These are phyloP conservation scores for Ustilago curta DNA, from an alignment of 1,284 basidiomycete species.

Conservation along the genomic window DNA sequence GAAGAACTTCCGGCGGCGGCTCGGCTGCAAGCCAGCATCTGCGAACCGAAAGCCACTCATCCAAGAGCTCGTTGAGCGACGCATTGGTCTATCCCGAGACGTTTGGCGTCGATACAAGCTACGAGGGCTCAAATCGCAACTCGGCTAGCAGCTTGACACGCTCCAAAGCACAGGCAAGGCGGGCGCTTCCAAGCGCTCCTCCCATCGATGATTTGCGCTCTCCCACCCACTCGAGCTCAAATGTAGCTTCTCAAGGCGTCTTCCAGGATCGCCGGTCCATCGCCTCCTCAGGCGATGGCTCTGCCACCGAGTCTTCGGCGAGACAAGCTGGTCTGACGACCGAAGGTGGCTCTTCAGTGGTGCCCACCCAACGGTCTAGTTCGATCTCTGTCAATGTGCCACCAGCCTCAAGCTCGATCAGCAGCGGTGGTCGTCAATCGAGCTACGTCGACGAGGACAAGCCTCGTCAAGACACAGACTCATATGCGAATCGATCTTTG, in stretches of 20 bases:
- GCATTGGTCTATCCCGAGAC: slow-evolving; percentile 37
- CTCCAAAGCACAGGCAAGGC: slow-evolving; percentile 51
- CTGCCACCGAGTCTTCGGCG: slow-evolving; percentile 20
- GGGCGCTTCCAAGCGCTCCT: slow-evolving; percentile 44
- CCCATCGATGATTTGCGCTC: slow-evolving; percentile 43
- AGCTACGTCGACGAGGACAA: slow-evolving; percentile 31
- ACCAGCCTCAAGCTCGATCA: slow-evolving; percentile 5
- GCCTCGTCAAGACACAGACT: slow-evolving; percentile 9
- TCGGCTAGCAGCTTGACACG: slow-evolving; percentile 46
- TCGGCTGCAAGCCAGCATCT: slow-evolving; percentile 38
- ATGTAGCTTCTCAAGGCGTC: slow-evolving; percentile 2
- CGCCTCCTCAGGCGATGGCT: slow-evolving; percentile 42
- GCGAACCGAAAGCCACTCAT: slow-evolving; percentile 54
- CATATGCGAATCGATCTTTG: slow-evolving; percentile 10
- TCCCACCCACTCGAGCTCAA: slow-evolving; percentile 18
- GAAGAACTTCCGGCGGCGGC: slow-evolving; percentile 22
- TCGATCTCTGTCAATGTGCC: slow-evolving; percentile 17
- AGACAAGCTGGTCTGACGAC: slow-evolving; percentile 22
- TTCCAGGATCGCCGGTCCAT: slow-evolving; percentile 42
- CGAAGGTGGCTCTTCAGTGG: slow-evolving; percentile 20
- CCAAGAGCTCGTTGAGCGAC: slow-evolving; percentile 57
- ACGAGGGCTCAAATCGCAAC: slow-evolving; percentile 43
- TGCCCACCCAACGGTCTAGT: slow-evolving; percentile 34
- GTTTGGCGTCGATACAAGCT: slow-evolving; percentile 26
- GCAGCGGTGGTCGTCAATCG: slow-evolving; percentile 12